Conservation (phyloP, 2,329 filamentous ascomycete species). For the Thelonectria discophora region DNA sequence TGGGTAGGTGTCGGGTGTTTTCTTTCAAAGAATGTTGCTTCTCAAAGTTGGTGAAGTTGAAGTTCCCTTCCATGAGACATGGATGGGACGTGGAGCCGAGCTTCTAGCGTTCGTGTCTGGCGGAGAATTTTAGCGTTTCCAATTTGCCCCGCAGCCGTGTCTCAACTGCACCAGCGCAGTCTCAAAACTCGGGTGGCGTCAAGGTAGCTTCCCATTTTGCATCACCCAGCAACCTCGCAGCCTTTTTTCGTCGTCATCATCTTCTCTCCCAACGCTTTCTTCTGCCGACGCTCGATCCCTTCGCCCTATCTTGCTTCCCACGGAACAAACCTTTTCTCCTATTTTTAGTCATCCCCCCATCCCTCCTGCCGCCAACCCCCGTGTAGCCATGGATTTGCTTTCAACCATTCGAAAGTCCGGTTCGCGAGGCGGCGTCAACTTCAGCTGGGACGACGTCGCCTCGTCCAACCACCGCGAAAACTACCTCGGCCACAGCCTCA, state of each 20-base stretch:
- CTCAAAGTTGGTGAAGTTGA: not conserved
- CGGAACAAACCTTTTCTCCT: not conserved
- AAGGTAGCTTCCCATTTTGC: not conserved
- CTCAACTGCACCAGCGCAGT: constrained; percentile 16
- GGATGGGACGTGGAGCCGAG: constrained; percentile 31
- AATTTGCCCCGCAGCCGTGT: constrained; percentile 16
- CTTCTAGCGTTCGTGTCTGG: constrained; percentile 25
- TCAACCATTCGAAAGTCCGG: constrained; percentile 90
- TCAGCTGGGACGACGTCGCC: constrained; percentile 96
- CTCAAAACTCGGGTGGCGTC: not conserved
- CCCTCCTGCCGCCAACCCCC: not conserved
- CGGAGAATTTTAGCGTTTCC: constrained; percentile 22
- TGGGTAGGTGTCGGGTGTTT: not conserved
- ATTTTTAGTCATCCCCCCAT: not conserved
- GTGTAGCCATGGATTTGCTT: constrained; percentile 81
- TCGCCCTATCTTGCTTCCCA: not conserved
- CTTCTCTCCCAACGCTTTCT: not conserved
- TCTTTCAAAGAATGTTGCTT: too few species aligned
- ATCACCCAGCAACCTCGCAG: not conserved
- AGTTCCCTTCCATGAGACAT: not conserved
- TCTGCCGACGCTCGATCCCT: not conserved
- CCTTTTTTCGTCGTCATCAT: not conserved
- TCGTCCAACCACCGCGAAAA: constrained; percentile 88
- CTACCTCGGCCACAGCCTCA: constrained; percentile 87
- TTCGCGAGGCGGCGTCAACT: constrained; percentile 92